These are phyloP conservation scores for Wickerhamomyces tratensis DNA, from an alignment of 805 yeast species.

Conservation along the genomic window DNA sequence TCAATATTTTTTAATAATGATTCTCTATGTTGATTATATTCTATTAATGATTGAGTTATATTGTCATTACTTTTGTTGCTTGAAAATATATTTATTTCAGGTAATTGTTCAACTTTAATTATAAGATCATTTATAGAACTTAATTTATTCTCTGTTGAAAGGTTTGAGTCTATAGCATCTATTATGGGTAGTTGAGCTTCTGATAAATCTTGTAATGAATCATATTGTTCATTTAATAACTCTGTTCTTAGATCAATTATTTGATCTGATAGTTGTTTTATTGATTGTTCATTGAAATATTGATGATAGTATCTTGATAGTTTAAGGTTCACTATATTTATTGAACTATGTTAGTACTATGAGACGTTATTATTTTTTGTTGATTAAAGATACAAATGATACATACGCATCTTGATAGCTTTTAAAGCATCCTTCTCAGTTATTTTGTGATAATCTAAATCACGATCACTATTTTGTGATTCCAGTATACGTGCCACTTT, in stretches of 20 bases:
- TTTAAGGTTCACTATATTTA: slow-evolving; percentile 6
- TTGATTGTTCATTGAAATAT: slow-evolving; percentile 14
- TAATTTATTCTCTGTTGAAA: slow-evolving; percentile 6
- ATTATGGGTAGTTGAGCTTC: slow-evolving; percentile 7
- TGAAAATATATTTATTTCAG: slow-evolving; percentile 3
- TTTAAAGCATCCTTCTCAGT: background rate
- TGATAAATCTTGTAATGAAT: slow-evolving; percentile 2
- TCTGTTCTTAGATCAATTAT: slow-evolving; percentile 8
- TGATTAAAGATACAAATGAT: background rate
- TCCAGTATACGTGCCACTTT: no score
- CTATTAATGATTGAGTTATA: background rate
- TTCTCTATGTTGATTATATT: slow-evolving; percentile 6
- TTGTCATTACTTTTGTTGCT: no score
- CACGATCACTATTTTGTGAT: no score
- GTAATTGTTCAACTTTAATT: slow-evolving; percentile 9
- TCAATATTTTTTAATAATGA: slow-evolving; percentile 3
- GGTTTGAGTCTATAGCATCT: background rate
- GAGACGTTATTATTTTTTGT: background rate
- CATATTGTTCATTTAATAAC: slow-evolving; percentile 1
- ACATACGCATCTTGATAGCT: background rate
- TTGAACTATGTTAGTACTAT: no score
- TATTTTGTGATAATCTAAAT: background rate
- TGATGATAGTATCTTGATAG: slow-evolving; percentile 3
- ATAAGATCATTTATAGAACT: slow-evolving; percentile 11
- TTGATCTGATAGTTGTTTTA: slow-evolving; percentile 12